Evolutionary conservation across 768 basidiomycete genomes (phyloP).

Genomic region (Auricularia auricula-judae): DNA sequence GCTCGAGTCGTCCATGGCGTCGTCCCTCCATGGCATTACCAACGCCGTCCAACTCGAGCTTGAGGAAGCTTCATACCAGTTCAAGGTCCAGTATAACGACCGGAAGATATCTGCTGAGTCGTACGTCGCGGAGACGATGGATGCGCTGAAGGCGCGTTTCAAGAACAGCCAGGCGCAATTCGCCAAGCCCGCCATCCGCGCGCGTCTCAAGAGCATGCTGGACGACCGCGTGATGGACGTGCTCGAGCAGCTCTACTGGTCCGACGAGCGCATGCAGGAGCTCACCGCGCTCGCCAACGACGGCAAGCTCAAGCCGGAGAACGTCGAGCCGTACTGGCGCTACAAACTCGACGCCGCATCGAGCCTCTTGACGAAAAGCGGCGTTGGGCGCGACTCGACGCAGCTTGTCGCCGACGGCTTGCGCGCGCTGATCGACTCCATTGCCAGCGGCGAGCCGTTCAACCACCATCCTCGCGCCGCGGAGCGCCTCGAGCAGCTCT

Average conservation of each 20-base stretch:
- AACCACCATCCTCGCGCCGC: conserved; percentile 80
- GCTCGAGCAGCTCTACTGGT: conserved; percentile 94
- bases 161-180: conserved; percentile 78
- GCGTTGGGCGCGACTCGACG: conserved; percentile 90
- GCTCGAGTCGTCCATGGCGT: conserved; percentile 94
- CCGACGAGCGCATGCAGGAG: conserved; percentile 76
- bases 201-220: conserved; percentile 82
- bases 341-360: conserved; percentile 95
- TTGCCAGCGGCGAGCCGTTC: conserved; percentile 84
- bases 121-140: conserved; percentile 96
- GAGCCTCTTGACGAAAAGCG: conserved; percentile 88
- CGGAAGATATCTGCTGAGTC: conserved; percentile 89
- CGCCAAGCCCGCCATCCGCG: conserved; percentile 78
- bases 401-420: conserved; percentile 90
- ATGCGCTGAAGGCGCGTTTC: conserved; percentile 82
- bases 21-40: conserved; percentile 88
- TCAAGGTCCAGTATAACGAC: conserved; percentile 98
- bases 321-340: conserved; percentile 85
- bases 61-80: conserved; percentile 95
- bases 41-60: conserved; percentile 96
- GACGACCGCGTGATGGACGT: conserved; percentile 97
- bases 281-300: conserved; percentile 61
- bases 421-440: conserved; percentile 79
- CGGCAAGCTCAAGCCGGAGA: conserved; percentile 54
- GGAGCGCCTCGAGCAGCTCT: conserved; percentile 84